Evolutionary conservation across 176 grass and related monocot genomes (phyloP), one percentile per base, ranked within the genome.

Genomic region (Alopecurus myosuroides): DNA sequence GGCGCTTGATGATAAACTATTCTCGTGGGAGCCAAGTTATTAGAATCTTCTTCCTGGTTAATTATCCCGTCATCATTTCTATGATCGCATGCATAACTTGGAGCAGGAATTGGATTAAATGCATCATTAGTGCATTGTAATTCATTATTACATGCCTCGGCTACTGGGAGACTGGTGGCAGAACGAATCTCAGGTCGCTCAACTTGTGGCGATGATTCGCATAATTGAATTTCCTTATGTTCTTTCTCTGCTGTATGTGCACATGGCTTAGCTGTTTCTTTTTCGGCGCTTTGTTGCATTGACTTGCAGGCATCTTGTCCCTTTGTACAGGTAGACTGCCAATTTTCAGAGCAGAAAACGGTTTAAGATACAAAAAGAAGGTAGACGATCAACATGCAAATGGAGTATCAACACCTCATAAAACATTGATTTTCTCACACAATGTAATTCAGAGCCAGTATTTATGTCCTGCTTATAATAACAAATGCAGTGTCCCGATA

Each of bases 181-280:
- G 12, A 67, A 61, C 9, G 77, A 68, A 69, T 80, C 18, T 87
- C 48, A 76, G 67, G 58, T 10, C 20, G 80, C 37, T 78, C 75
- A 28, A 49, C 61, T 51, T 28, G 57, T 39, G 46, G 66, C 66
- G 58, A 60, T 14, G 84, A 49, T 60, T 49, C 58, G 14, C 70
- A 50, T 3, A 78, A 39, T 19, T 67, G 68, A 76, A 60, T 13
- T 69, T 77, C 62, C 20, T 25, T 65, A 3, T 63, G 36, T 79
- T 72, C 75, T 75, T 74, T 68, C 9, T 67, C 77, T 11, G 82
- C 2, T 50, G 74, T 30, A 51, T 28, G 15, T 25, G 48, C 49
- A 74, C 37, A 82, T 77, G 76, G 48, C 60, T 70, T 48, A 68
- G 79, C 45, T 69, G 40, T 20, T 83, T 87, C 84, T 67, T 87